phyloP scores from a whole-genome alignment of 208 protist genomes.

The Trypanosoma vivax region DNA sequence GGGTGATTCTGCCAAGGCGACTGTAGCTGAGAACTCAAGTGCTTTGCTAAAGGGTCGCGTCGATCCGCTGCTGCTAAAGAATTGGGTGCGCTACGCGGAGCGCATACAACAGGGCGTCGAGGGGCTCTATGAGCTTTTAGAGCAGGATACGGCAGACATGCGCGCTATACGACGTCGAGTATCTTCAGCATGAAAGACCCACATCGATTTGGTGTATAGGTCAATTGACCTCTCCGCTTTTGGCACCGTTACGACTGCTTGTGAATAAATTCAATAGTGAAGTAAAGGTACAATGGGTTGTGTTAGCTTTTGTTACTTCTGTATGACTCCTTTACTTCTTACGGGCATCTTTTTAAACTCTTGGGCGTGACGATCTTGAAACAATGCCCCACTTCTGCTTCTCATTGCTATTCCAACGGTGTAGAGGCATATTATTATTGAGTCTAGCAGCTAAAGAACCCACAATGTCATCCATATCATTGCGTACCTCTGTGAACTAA shows the following conservation, averaged over 20 bases:
- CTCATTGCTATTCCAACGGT: too few species aligned
- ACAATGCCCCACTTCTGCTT: too few species aligned
- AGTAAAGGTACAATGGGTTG: too few species aligned
- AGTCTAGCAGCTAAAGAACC: too few species aligned
- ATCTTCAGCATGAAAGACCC: background rate
- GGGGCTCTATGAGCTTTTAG: slow-evolving; percentile 31
- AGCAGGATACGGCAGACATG: slow-evolving; percentile 41
- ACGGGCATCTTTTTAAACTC: too few species aligned
- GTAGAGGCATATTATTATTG: too few species aligned
- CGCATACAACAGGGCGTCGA: slow-evolving; percentile 62
- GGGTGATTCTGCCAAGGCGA: background rate
- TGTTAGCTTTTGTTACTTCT: too few species aligned
- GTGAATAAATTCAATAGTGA: too few species aligned
- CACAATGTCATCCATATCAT: too few species aligned
- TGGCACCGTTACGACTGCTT: background rate
- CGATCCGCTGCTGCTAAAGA: slow-evolving; percentile 33
- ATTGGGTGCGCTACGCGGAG: slow-evolving; percentile 39
- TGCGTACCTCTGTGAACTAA: too few species aligned
- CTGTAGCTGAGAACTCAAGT: slow-evolving; percentile 1
- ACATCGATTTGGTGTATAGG: background rate
- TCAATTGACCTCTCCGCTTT: background rate
- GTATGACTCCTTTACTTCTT: too few species aligned
- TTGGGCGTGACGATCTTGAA: too few species aligned
- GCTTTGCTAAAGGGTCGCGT: slow-evolving; percentile 29
- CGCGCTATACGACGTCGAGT: slow-evolving; percentile 34